Evolutionary conservation across 2,329 filamentous ascomycete species (phyloP).

Genomic region (Aspergillus intermedius): DNA sequence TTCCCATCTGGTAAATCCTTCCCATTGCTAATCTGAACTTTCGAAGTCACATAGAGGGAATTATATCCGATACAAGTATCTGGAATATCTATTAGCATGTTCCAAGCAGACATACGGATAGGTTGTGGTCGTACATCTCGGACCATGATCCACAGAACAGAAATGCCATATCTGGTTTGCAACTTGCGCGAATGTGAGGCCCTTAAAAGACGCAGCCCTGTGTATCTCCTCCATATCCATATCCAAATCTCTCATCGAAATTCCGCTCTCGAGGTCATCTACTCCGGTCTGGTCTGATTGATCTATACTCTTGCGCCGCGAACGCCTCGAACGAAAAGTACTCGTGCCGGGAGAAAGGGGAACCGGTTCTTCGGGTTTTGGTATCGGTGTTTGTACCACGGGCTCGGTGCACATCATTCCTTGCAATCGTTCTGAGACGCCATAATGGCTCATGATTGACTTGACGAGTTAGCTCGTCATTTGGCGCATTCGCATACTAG

Average conservation of each 20-base stretch:
- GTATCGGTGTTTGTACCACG: conserved; percentile 20
- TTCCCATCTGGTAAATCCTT: conserved; percentile 42
- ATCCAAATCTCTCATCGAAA: conserved; percentile 15
- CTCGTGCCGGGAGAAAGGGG: conserved; percentile 9
- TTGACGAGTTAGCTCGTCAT: conserved; percentile 12
- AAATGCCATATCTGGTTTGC: conserved; percentile 70
- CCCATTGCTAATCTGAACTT: conserved; percentile 34
- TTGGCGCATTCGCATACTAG: not conserved
- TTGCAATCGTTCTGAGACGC: conserved; percentile 60
- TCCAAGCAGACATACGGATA: conserved; percentile 1
- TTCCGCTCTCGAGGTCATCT: conserved; percentile 28
- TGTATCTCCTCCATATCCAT: conserved; percentile 13
- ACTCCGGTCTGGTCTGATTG: conserved; percentile 8
- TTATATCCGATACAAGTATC: conserved; percentile 68
- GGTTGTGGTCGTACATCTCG: conserved; percentile 46
- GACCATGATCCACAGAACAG: conserved; percentile 63
- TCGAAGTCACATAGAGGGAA: conserved; percentile 44
- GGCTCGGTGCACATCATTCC: conserved; percentile 59
- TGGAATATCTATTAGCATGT: conserved; percentile 21
- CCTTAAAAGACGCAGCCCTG: conserved; percentile 21
- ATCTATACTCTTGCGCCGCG: conserved; percentile 6
- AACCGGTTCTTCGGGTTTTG: conserved; percentile 3
- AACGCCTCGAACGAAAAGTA: not conserved
- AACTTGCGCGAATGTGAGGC: conserved; percentile 51
- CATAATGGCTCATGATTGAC: conserved; percentile 55